phyloP scores from a whole-genome alignment of 768 basidiomycete genomes.

The Podaxis sp. region DNA sequence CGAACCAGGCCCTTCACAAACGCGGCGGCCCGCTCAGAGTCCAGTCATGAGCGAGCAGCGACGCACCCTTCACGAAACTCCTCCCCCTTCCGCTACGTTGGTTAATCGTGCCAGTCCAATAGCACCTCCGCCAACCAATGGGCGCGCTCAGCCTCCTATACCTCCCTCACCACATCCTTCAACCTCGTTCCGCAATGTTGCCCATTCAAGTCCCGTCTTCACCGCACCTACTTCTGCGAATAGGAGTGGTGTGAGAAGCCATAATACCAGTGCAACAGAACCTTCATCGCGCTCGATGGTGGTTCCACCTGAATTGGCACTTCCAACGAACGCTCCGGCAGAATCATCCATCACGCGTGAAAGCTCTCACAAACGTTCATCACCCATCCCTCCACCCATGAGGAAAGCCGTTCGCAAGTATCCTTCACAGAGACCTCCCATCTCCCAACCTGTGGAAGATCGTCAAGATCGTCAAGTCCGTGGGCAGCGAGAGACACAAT shows the following conservation, averaged over 20 bases:
- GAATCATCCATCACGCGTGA: conserved; percentile 16
- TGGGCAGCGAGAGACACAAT: conserved; percentile 11
- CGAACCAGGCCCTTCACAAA: conserved; percentile 1
- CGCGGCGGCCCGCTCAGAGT: neutral
- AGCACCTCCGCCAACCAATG: neutral
- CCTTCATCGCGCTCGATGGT: conserved; percentile 14
- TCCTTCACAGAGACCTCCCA: conserved; percentile 17
- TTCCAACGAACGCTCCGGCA: neutral
- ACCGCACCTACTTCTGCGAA: neutral
- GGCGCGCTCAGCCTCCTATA: neutral
- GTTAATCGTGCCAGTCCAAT: conserved; percentile 1
- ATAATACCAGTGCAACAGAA: conserved; percentile 12
- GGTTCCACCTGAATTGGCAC: neutral
- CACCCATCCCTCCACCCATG: conserved; percentile 12
- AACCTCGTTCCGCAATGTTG: conserved; percentile 13
- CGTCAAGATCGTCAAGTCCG: neutral
- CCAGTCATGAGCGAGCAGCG: neutral
- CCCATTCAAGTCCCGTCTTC: conserved; percentile 8
- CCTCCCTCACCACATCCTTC: conserved; percentile 4
- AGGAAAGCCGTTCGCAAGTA: conserved; percentile 15
- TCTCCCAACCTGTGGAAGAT: conserved; percentile 13
- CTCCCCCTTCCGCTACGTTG: conserved; percentile 7
- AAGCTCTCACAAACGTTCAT: conserved; percentile 7
- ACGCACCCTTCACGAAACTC: neutral
- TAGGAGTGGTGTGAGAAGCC: neutral